A percentile compares a stretch with the other conserved stretches of the same genome.
These are phyloP conservation scores for Leishmania gerbilli DNA, from an alignment of 208 protist species.

Conservation along the genomic window DNA sequence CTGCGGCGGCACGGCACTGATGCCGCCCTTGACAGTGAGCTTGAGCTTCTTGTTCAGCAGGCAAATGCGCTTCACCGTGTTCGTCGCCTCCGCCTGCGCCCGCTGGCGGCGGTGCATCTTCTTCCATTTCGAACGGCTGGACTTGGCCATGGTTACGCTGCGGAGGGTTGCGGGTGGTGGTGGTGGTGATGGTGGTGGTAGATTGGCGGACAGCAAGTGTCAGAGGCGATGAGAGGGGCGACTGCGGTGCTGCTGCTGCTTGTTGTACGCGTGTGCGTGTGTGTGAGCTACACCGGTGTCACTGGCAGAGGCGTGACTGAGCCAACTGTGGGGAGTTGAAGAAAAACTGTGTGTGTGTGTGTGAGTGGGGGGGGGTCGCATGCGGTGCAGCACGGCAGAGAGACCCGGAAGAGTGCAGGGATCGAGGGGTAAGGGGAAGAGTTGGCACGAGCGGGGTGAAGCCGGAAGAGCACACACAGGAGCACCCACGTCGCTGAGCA, in stretches of 20 bases:
- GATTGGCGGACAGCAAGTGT: neutral
- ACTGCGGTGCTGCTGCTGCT: neutral
- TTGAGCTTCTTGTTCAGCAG: constrained; percentile 76
- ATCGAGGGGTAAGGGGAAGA: neutral
- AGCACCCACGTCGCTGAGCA: neutral
- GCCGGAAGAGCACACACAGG: neutral
- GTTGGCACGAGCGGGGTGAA: neutral
- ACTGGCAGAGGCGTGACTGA: neutral
- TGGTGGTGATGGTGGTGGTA: neutral
- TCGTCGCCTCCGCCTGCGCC: constrained; percentile 41
- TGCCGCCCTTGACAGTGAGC: constrained; percentile 65
- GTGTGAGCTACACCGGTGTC: neutral
- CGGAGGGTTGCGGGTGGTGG: neutral
- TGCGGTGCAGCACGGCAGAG: constrained; percentile 5
- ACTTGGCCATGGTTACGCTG: constrained; percentile 70
- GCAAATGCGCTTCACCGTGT: constrained; percentile 47
- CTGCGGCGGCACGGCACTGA: constrained; percentile 66
- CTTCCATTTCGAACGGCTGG: constrained; percentile 87
- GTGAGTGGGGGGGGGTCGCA: neutral
- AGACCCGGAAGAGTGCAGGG: neutral
- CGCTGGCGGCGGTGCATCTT: constrained; percentile 70
- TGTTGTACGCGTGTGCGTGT: constrained; percentile 8
- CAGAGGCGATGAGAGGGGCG: neutral
- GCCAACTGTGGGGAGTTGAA: neutral
- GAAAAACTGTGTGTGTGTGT: no score